Evolutionary conservation across 306 rosid genomes (phyloP).

Genomic region (Senna tora): DNA sequence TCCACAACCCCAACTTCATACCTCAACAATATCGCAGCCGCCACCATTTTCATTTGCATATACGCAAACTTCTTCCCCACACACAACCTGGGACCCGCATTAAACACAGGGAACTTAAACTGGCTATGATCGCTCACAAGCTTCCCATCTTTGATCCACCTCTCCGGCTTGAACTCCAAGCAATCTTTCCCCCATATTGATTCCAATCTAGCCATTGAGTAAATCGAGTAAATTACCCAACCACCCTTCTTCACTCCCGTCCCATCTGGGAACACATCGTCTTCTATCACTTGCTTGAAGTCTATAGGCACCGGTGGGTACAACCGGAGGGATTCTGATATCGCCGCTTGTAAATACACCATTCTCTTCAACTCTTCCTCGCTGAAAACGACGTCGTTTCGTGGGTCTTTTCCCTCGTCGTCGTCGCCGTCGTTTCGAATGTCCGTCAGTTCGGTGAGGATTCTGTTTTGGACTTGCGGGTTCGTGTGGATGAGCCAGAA

Average conservation of each 20-base stretch:
- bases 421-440: not conserved
- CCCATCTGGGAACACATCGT: slow-evolving; percentile 42
- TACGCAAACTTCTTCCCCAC: slow-evolving; percentile 55
- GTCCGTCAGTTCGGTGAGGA: slow-evolving; percentile 33
- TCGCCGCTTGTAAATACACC: slow-evolving; percentile 52
- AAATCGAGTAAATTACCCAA: slow-evolving; percentile 41
- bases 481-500: slow-evolving; percentile 50
- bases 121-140: slow-evolving; percentile 35
- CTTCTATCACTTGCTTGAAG: slow-evolving; percentile 39
- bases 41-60: slow-evolving; percentile 28
- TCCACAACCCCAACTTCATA: slow-evolving; percentile 44
- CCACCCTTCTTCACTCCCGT: slow-evolving; percentile 39
- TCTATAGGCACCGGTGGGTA: slow-evolving; percentile 60
- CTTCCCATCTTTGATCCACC: slow-evolving; percentile 49
- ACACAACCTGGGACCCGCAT: slow-evolving; percentile 57
- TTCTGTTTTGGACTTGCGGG: slow-evolving; percentile 38
- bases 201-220: slow-evolving; percentile 48
- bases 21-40: slow-evolving; percentile 45
- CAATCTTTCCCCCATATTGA: slow-evolving; percentile 57
- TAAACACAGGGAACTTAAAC: slow-evolving; percentile 49
- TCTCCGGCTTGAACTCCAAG: slow-evolving; percentile 55
- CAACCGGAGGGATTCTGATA: slow-evolving; percentile 52
- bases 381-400: slow-evolving; percentile 15
- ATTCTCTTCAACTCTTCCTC: slow-evolving; percentile 47
- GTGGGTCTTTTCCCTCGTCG: not conserved